These are phyloP conservation scores for Kodamaea fukazawae DNA, from an alignment of 805 yeast genomes.

Conservation along the genomic window DNA sequence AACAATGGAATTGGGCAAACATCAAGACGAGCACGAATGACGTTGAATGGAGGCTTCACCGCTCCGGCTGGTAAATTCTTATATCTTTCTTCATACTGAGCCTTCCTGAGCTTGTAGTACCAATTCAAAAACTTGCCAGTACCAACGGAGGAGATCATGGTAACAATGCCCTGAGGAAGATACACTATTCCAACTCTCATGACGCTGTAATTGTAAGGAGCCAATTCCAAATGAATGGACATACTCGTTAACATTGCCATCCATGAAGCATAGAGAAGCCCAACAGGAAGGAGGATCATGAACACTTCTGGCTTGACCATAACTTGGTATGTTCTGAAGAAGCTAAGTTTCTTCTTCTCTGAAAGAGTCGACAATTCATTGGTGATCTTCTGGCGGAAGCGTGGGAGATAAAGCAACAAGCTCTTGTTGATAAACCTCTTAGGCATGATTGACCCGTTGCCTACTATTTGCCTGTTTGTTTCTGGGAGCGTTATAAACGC, in stretches of 20 bases:
- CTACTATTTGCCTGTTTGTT: constrained; percentile 68
- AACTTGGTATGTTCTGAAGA: constrained; percentile 38
- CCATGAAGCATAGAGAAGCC: constrained; percentile 68
- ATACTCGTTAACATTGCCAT: constrained; percentile 64
- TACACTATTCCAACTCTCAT: constrained; percentile 67
- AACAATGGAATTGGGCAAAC: constrained; percentile 14
- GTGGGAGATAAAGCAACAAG: constrained; percentile 35
- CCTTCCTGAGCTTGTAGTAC: constrained; percentile 37
- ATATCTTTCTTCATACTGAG: constrained; percentile 4
- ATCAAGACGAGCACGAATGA: constrained; percentile 10
- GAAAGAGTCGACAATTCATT: constrained; percentile 11
- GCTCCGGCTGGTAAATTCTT: constrained; percentile 10
- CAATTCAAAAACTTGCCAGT: constrained; percentile 58
- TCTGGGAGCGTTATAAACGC: constrained; percentile 54
- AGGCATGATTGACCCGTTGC: constrained; percentile 70
- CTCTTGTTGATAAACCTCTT: constrained; percentile 36
- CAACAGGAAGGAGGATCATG: constrained; percentile 52
- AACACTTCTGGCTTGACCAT: constrained; percentile 43
- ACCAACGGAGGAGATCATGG: constrained; percentile 55
- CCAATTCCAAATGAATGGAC: constrained; percentile 49
- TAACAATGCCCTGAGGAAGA: constrained; percentile 69
- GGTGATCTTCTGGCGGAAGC: constrained; percentile 7
- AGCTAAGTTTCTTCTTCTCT: constrained; percentile 4
- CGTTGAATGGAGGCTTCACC: background rate
- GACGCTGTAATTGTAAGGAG: constrained; percentile 49